Evolutionary conservation across 2,329 filamentous ascomycete genomes (phyloP), one percentile per base, ranked within the genome.

Genomic region (Arthroderma uncinatum): DNA sequence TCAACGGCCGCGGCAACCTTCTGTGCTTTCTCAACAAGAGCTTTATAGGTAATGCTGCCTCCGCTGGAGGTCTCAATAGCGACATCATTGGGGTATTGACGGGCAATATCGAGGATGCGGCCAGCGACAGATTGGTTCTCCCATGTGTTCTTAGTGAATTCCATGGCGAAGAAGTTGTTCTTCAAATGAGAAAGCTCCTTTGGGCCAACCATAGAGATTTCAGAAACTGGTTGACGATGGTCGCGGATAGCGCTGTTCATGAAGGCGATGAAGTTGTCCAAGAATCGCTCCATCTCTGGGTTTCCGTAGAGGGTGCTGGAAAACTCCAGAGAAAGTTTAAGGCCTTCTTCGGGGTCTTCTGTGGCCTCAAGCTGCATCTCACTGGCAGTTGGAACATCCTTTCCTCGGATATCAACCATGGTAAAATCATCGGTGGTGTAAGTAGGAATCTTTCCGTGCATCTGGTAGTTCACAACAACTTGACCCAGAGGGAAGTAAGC

Each of bases 241-340:
- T 65, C 64, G 14, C 60, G 62, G 58, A 66, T 61, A 39, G 59
- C 57, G 44, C 60, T 65, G 44, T 58, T 61, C 47, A 65, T 56
- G 57, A 64, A 66, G 6, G 59, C 42, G 9, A 63, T 30, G 58
- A 66, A 66, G 48, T 65, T 65, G 52, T 65, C 62, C 16, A 64
- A 62, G 58, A 65, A 66, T 23, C 62, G 64, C 19, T 63, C 63
- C 64, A 66, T 65, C 34, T 65, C 64, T 14, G 60, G 47, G 8
- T 42, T 54, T 12, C 57, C 59, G 40, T 66, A 66, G 3, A 65
- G 48, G 9, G 59, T 59, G n/a, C 60, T 61, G 2, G 58, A 60
- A 59, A 63, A 66, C 55, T 64, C 61, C 0, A 66, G 54, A 8
- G 59, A 58, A 14, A 66, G 57, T 9, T 59, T 58, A 7, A 66